A percentile compares a stretch with the other conserved stretches of the same genome.
phyloP scores from a whole-genome alignment of 2,329 filamentous ascomycete species.

The Pyrenophora tritici-repentis region DNA sequence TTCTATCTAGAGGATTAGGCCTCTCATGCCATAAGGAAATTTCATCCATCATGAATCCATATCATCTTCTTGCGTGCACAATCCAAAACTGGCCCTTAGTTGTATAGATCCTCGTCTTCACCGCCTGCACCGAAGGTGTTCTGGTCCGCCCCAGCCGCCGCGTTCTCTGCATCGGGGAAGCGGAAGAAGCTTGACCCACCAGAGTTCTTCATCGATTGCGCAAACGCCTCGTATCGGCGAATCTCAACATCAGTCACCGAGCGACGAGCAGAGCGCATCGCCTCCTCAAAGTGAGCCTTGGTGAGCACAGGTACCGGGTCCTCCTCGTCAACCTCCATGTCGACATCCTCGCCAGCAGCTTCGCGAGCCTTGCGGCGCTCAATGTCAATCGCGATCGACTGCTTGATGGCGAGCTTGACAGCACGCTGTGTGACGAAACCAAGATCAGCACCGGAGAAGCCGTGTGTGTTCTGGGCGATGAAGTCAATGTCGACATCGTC shows the following conservation, averaged over 20 bases:
- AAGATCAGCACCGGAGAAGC: constrained; percentile 99
- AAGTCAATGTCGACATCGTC: constrained; percentile 83
- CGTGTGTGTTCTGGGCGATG: constrained; percentile 96
- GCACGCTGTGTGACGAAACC: constrained; percentile 98
- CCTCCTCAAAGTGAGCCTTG: constrained; percentile 97
- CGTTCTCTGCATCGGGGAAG: constrained; percentile 69
- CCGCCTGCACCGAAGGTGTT: constrained; percentile 78
- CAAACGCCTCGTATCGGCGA: constrained; percentile 95
- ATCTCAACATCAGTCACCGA: constrained; percentile 98
- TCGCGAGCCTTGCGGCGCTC: constrained; percentile 88
- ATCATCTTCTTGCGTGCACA: constrained; percentile 12
- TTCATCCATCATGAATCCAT: constrained; percentile 24
- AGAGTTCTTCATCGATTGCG: constrained; percentile 98
- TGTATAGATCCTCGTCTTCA: constrained; percentile 96
- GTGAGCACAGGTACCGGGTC: constrained; percentile 96
- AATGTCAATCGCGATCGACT: constrained; percentile 87
- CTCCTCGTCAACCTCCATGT: constrained; percentile 75
- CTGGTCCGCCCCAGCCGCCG: constrained; percentile 53
- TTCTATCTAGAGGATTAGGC: constrained; percentile 21
- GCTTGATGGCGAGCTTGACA: constrained; percentile 99
- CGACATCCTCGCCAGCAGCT: constrained; percentile 70
- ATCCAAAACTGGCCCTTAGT: constrained; percentile 60
- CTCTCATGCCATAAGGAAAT: constrained; percentile 17
- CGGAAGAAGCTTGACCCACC: constrained; percentile 97
- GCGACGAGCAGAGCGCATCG: constrained; percentile 90